A percentile compares a stretch with the other conserved stretches of the same genome.
These are phyloP conservation scores for Camelina hispida DNA, from an alignment of 345 rosid genomes.

Conservation along the genomic window DNA sequence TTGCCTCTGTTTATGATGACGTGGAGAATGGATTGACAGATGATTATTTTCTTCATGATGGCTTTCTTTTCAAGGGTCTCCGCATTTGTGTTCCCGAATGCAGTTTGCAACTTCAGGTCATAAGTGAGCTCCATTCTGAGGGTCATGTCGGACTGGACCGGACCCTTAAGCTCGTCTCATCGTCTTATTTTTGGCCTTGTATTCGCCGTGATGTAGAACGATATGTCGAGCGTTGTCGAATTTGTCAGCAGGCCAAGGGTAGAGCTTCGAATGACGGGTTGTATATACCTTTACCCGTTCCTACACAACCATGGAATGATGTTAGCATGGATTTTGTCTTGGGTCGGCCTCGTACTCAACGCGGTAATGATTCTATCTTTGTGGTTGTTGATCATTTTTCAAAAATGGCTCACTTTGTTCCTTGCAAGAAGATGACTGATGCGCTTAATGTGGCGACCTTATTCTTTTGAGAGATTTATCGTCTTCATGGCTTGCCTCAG, in stretches of 20 bases:
- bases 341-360: background rate
- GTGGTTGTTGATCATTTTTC: background rate
- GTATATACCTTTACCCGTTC: background rate
- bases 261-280: background rate
- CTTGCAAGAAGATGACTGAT: background rate
- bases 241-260: background rate
- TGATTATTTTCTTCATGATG: too few species aligned
- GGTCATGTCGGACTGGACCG: too few species aligned
- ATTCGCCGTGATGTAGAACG: too few species aligned
- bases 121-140: too few species aligned
- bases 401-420: background rate
- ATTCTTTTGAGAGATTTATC: background rate
- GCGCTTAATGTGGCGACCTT: background rate
- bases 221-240: background rate
- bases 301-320: background rate
- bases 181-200: too few species aligned
- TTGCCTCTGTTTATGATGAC: too few species aligned
- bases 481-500: background rate
- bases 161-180: too few species aligned
- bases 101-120: too few species aligned
- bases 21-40: too few species aligned
- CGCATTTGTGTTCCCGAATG: too few species aligned
- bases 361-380: background rate
- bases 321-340: background rate
- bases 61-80: too few species aligned